These are phyloP conservation scores for Fusarium hainanense DNA, from an alignment of 2,329 filamentous ascomycete genomes.

Conservation along the genomic window DNA sequence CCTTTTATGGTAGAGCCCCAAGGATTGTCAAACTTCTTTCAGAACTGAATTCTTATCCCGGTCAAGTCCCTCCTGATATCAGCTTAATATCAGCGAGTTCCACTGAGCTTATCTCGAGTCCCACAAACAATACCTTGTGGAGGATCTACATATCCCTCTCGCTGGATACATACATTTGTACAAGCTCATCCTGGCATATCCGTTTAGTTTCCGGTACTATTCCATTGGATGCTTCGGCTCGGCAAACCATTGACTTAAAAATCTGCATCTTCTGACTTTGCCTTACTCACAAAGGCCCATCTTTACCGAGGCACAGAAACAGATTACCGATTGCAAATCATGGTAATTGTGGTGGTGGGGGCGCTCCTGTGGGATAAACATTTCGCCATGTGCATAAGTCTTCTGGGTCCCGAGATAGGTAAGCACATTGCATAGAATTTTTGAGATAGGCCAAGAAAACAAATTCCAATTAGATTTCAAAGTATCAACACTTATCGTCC, in stretches of 20 bases:
- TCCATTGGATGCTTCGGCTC: not conserved
- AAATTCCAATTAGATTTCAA: not conserved
- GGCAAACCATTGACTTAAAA: not conserved
- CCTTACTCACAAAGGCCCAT: not conserved
- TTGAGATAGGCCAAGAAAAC: not conserved
- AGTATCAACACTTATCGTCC: not conserved
- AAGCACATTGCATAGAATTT: no score
- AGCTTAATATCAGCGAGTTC: conserved; percentile 4
- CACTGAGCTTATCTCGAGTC: conserved; percentile 26
- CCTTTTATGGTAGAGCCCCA: not conserved
- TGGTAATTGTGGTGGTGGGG: no score
- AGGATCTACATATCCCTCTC: conserved; percentile 6
- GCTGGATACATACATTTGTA: not conserved
- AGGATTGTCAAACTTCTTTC: not conserved
- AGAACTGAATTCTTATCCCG: not conserved
- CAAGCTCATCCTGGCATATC: no score
- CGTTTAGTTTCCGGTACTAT: not conserved
- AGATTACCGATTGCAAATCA: not conserved
- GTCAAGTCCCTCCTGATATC: not conserved
- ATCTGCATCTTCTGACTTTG: not conserved
- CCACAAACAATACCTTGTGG: conserved; percentile 7
- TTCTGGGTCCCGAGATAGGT: not conserved
- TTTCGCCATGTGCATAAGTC: not conserved
- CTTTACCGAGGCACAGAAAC: not conserved
- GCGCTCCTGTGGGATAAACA: not conserved